These are phyloP conservation scores for Pseudoscleropodium purum DNA, from an alignment of 225 moss, liverwort and hornwort species.

Conservation along the genomic window DNA sequence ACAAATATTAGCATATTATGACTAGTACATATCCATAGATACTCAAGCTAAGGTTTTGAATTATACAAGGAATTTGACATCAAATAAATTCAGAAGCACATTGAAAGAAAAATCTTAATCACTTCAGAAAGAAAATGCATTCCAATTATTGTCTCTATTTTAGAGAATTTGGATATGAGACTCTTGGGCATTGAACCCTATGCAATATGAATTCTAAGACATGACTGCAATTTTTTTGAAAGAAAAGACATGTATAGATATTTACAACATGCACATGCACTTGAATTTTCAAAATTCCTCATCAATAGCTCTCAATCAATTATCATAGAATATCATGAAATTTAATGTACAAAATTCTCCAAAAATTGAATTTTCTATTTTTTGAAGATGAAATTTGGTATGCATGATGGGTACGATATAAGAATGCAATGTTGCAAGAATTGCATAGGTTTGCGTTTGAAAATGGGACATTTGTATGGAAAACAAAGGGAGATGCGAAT, in stretches of 20 bases:
- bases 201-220: not conserved
- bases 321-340: not conserved
- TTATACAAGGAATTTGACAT: not conserved
- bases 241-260: no score
- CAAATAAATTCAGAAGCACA: not conserved
- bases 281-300: not conserved
- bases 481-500: not conserved
- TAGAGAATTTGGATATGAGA: not conserved
- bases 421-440: not conserved
- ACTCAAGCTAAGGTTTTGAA: not conserved
- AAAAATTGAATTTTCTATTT: fast-evolving
- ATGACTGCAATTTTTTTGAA: not conserved
- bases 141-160: not conserved
- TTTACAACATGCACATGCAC: not conserved
- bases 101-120: not conserved
- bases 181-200: not conserved
- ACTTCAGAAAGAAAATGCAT: not conserved
- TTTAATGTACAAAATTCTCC: not conserved
- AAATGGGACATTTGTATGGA: not conserved
- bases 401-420: not conserved
- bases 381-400: not conserved
- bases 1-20: not conserved
- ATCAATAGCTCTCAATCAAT: not conserved
- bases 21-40: not conserved
- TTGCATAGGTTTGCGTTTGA: not conserved